phyloP scores from a whole-genome alignment of 345 rosid species.

The Salix koriyanagi region DNA sequence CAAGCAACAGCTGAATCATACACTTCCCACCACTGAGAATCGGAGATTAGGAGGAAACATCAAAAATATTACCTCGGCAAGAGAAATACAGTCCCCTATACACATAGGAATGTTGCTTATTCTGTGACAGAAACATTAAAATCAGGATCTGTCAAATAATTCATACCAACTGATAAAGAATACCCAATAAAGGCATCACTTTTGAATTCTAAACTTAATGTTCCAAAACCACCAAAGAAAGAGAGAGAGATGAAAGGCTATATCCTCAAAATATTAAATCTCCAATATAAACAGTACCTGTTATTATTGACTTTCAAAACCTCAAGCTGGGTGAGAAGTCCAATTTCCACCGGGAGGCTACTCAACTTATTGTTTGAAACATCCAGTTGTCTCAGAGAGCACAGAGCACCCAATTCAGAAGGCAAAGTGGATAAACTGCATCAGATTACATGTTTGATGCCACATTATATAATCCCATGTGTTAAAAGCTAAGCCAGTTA shows the following conservation, averaged over 20 bases:
- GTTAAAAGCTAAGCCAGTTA: neutral
- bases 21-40: neutral
- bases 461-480: neutral
- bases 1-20: neutral
- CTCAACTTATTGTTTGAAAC: slow-evolving; percentile 63
- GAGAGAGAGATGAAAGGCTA: neutral
- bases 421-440: slow-evolving; percentile 75
- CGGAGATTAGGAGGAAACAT: neutral
- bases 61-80: slow-evolving; percentile 53
- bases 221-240: neutral
- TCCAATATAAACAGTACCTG: slow-evolving; percentile 39
- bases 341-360: slow-evolving; percentile 63
- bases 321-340: slow-evolving; percentile 65
- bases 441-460: slow-evolving; percentile 1
- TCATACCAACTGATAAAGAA: neutral
- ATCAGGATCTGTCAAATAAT: neutral
- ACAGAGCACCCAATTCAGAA: slow-evolving; percentile 47
- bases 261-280: neutral
- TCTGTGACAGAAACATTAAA: slow-evolving; percentile 37
- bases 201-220: neutral
- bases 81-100: slow-evolving; percentile 55
- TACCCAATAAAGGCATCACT: neutral
- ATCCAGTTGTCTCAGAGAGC: slow-evolving; percentile 64
- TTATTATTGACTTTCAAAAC: slow-evolving; percentile 70
- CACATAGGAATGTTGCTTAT: slow-evolving; percentile 43